A percentile compares a stretch with the other conserved stretches of the same genome.
Conservation (phyloP, 805 yeast genomes). For the Millerago galiae region DNA sequence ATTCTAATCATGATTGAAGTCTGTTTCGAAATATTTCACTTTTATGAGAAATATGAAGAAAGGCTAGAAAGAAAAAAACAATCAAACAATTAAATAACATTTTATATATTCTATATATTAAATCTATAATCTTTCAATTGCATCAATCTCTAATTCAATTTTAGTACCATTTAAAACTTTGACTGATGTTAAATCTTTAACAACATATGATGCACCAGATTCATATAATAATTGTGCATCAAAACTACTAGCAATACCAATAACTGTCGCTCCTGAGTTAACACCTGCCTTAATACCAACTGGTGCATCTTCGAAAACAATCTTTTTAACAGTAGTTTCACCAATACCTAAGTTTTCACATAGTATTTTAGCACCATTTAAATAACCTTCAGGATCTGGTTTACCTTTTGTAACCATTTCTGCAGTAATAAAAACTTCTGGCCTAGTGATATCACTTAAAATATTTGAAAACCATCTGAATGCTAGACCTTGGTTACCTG, state of each 20-base stretch:
- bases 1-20: conserved; percentile 80
- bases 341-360: conserved; percentile 31
- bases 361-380: conserved; percentile 37
- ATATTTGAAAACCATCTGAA: conserved; percentile 61
- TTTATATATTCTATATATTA: neutral
- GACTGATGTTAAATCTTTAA: conserved; percentile 50
- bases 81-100: neutral
- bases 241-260: conserved; percentile 81
- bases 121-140: conserved; percentile 12
- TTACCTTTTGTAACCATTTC: conserved; percentile 76
- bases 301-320: conserved; percentile 87
- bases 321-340: conserved; percentile 35
- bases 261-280: conserved; percentile 75
- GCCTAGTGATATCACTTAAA: conserved; percentile 53
- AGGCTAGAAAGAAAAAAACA: neutral
- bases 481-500: conserved; percentile 75
- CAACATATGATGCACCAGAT: conserved; percentile 79
- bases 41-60: conserved; percentile 45
- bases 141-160: conserved; percentile 20
- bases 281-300: conserved; percentile 85
- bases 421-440: conserved; percentile 76
- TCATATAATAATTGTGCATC: conserved; percentile 42
- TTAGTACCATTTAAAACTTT: conserved; percentile 21
- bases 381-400: conserved; percentile 83
- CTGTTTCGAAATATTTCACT: conserved; percentile 70